phyloP scores from a whole-genome alignment of 805 yeast genomes.

The Starmerella riodocensis region DNA sequence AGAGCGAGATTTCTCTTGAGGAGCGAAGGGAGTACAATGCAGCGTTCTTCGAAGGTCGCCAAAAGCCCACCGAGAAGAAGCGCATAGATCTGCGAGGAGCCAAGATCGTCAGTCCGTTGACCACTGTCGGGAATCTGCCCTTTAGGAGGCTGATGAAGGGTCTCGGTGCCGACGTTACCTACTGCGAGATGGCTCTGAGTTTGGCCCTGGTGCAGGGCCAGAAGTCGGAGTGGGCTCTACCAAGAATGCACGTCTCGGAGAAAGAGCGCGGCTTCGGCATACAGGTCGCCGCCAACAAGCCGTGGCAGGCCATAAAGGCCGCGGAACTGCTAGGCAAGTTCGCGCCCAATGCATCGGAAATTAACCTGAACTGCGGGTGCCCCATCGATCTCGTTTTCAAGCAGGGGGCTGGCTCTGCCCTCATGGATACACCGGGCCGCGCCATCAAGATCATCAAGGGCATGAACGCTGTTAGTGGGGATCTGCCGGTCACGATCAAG shows the following conservation, averaged over 20 bases:
- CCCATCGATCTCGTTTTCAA: constrained; percentile 91
- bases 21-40: constrained; percentile 38
- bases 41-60: constrained; percentile 62
- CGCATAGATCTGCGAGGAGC: constrained; percentile 52
- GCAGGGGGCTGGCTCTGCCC: constrained; percentile 91
- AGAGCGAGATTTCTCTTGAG: constrained; percentile 44
- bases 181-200: constrained; percentile 86
- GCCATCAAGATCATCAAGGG: constrained; percentile 66
- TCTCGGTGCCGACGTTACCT: constrained; percentile 85
- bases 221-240: constrained; percentile 94
- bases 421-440: constrained; percentile 78
- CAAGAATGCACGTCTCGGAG: constrained; percentile 74
- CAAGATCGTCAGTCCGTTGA: constrained; percentile 85
- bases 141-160: constrained; percentile 84
- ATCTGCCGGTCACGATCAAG: constrained; percentile 81
- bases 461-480: constrained; percentile 83
- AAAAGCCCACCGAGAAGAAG: constrained; percentile 72
- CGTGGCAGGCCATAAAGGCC: constrained; percentile 88
- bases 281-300: constrained; percentile 82
- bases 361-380: constrained; percentile 91
- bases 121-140: constrained; percentile 96
- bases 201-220: constrained; percentile 79
- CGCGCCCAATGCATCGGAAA: constrained; percentile 54
- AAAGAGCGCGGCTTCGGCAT: constrained; percentile 73
- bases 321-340: constrained; percentile 60